A percentile compares a stretch with the other conserved stretches of the same genome.
Conservation (phyloP, 352 stramenopile species). For the Globisporangium uncinulatum region DNA sequence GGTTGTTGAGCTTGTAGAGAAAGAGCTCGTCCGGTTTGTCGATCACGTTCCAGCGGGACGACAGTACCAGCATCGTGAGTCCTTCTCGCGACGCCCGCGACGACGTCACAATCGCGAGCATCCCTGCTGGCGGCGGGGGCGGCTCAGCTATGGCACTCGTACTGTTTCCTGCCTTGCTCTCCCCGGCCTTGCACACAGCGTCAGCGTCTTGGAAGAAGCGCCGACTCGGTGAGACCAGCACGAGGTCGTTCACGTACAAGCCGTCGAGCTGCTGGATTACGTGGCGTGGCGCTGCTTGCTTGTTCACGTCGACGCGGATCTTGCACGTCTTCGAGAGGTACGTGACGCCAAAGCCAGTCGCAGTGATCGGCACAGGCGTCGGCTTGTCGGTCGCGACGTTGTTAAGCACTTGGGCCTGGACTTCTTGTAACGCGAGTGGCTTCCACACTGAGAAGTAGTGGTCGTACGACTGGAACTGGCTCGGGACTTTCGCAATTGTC, state of each 20-base stretch:
- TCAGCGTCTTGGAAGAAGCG: constrained; percentile 46
- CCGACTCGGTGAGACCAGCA: constrained; percentile 56
- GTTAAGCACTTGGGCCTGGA: constrained; percentile 84
- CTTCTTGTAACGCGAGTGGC: constrained; percentile 78
- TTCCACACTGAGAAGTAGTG: constrained; percentile 90
- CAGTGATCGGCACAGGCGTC: constrained; percentile 34
- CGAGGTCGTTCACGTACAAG: constrained; percentile 73
- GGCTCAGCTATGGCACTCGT: not conserved
- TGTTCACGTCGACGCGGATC: constrained; percentile 61
- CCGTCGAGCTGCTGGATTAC: constrained; percentile 30
- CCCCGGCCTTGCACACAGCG: constrained; percentile 4
- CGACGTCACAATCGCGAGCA: constrained; percentile 72
- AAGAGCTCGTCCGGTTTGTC: constrained; percentile 50
- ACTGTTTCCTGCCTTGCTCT: not conserved
- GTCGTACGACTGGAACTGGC: constrained; percentile 81
- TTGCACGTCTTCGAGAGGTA: constrained; percentile 68
- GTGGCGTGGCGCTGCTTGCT: constrained; percentile 21
- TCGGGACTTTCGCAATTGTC: constrained; percentile 59
- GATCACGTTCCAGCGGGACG: constrained; percentile 40
- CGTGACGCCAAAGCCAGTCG: constrained; percentile 37
- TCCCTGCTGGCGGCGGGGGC: constrained; percentile 22
- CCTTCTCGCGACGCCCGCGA: constrained; percentile 70
- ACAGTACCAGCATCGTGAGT: constrained; percentile 57
- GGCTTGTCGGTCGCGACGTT: constrained; percentile 63
- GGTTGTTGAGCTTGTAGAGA: constrained; percentile 82